Conservation (phyloP, 2,329 filamentous ascomycete genomes). For the Neoscytalidium dimidiatum region DNA sequence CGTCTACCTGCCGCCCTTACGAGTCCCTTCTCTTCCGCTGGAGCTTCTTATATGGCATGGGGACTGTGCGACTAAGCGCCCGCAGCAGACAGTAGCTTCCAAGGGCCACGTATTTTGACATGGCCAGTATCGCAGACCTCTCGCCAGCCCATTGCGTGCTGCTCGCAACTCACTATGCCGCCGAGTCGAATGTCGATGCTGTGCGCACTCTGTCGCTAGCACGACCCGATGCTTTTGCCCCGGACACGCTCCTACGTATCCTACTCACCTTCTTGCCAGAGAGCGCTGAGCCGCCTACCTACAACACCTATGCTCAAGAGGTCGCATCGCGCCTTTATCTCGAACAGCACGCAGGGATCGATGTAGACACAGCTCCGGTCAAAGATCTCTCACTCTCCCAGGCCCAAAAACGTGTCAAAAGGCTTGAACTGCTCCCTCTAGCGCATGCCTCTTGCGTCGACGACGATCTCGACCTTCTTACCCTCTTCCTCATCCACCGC, state of each 20-base stretch:
- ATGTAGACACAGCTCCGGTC: constrained; percentile 59
- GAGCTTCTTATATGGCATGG: background rate
- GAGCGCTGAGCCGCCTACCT: constrained; percentile 62
- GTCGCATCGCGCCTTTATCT: constrained; percentile 54
- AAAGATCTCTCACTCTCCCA: constrained; percentile 62
- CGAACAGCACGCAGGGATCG: constrained; percentile 36
- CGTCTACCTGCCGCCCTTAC: background rate
- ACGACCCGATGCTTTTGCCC: constrained; percentile 60
- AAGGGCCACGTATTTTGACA: constrained; percentile 6
- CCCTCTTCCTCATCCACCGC: constrained; percentile 67
- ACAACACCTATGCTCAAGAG: constrained; percentile 62
- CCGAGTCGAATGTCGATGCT: constrained; percentile 64
- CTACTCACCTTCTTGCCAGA: constrained; percentile 78
- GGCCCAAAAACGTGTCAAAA: constrained; percentile 64
- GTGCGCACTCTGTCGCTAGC: constrained; percentile 62
- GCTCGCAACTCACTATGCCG: constrained; percentile 70
- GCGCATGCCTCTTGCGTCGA: constrained; percentile 50
- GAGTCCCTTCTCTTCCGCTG: background rate
- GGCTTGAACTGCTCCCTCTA: constrained; percentile 64
- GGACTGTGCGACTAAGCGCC: background rate
- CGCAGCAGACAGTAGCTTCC: background rate
- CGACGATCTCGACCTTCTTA: constrained; percentile 57
- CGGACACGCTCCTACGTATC: constrained; percentile 69
- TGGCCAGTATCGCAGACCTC: constrained; percentile 33
- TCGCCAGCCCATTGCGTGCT: constrained; percentile 70